Base-by-base conservation (phyloP, 2,329 filamentous ascomycete species). In the Alternaria dauci region DNA sequence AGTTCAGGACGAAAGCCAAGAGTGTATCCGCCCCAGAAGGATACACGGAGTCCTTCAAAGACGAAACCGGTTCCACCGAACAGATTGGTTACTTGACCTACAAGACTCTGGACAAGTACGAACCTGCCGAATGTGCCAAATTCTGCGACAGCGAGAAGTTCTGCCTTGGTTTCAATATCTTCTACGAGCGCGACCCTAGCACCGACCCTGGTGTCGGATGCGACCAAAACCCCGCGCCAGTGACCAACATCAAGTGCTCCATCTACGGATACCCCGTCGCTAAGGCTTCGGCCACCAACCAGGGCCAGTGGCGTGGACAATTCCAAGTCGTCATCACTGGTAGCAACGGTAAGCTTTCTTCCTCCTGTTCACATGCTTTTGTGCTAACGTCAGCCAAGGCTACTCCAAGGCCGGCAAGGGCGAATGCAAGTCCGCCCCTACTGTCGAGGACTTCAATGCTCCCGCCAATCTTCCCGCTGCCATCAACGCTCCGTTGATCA, bases 111-210 rank as follows among this genome's bases (percentile, higher is more conserved):
- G 54, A 65, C 16, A n/a, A 4, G 1, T 74, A 74, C 62, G 47
- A 70, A 34, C 53, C 67, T 9, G 11, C 58, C 4, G 42, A 12
- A 1, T 73, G 71, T 46, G 66, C 68, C 25, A 53, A 25, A 28
- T 69, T 70, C 53, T 75, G 72, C 41, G 51, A 71, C 36, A 65
- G 57, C 39, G 68, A 71, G 55, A 64, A 67, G 52, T 71, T 57
- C 57, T 75, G 72, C 51, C 52, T 63, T 28, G 72, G 69, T 41
- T 73, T 75, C 70, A 75, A 73, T 63, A 68, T 74, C 59, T 75
- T 58, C 62, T 70, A 58, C 44, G 71, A 75, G 63, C 72, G 72
- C 46, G 70, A 73, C 51, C 70, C 71, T n/a, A 60, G 36, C 28
- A 25, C 42, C 51, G 56, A 68, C 8, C 65, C 70, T 23, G 59